Base-by-base conservation (phyloP, 257 asterid genomes). In the Linaria vulgaris region DNA sequence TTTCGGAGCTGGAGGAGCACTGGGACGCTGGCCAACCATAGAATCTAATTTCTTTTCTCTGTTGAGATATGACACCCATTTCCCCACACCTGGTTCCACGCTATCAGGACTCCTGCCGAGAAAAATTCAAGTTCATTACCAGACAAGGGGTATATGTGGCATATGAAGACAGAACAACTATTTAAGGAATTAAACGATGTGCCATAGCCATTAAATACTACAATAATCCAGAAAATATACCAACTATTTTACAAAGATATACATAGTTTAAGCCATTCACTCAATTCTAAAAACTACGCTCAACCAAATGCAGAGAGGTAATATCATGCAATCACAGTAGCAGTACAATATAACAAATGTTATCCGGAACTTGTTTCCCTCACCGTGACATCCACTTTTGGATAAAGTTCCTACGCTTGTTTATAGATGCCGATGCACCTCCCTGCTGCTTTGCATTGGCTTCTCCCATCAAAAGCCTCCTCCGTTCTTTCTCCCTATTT, bases 61-160 rank as follows among this genome's bases (percentile, higher is more conserved):
- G 80, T 92, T 92, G 19, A 92, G 95, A 83, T 87, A 92, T 19
- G 99, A 87, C 56, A 87, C 99, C 99, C 99, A 92, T 79, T 92
- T 92, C 54, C 99, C 99, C 6, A 89, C 97, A 48, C 99, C 99
- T 34, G 87, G 79, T 73, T 92, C 97, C 63, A 81, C 76, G 60
- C 39, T 70, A 64, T 72, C 90, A 61, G 75, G 49, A 34, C 70
- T 79, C 62, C 73, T 80, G 79, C 83, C 71, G 67, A 70, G 54
- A 57, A 68, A 67, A 70, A 62, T 60, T 10, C 71, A 61, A 57
- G 49, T 59, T 22, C 71, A 75, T 34, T 53, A 75, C 16, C 54
- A 66, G 25, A 77, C 47, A 64, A 64, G 16, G 16, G 31, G 30
- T 46, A 66, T 46, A 39, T 61, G 52, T 60, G 62, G 46, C 53